A percentile compares a stretch with the other conserved stretches of the same genome.
Conservation (phyloP, 139 green algal genomes). For the Ulvella scutata region DNA sequence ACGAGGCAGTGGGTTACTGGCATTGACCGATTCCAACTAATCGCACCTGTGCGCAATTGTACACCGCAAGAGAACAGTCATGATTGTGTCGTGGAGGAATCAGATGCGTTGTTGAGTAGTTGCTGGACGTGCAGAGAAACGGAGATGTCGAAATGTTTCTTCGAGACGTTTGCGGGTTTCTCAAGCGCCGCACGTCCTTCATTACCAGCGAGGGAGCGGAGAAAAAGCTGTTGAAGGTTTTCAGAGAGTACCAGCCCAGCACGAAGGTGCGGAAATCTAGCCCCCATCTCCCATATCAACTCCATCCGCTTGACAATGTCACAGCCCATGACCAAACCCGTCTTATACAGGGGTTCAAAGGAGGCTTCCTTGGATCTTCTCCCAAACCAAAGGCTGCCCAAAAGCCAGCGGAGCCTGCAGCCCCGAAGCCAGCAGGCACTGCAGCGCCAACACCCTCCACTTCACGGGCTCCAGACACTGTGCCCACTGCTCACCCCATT, state of each 20-base stretch:
- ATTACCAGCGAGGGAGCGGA: slow-evolving; percentile 31
- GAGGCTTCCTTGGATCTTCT: slow-evolving; percentile 19
- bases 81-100: no score
- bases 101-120: no score
- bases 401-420: slow-evolving; percentile 1
- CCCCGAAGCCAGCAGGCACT: not conserved
- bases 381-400: not conserved
- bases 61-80: no score
- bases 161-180: slow-evolving; percentile 26
- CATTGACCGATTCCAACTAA: no score
- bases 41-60: no score
- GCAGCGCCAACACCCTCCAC: not conserved
- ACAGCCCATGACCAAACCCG: not conserved
- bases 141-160: slow-evolving; percentile 27
- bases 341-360: slow-evolving; percentile 9
- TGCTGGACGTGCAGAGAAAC: slow-evolving; percentile 4
- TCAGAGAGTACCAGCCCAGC: slow-evolving; percentile 7
- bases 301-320: no score
- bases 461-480: not conserved
- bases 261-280: not conserved
- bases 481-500: not conserved
- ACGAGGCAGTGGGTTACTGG: no score
- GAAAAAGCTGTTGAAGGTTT: slow-evolving; percentile 25
- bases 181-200: slow-evolving; percentile 41
- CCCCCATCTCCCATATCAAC: no score